These are phyloP conservation scores for Silene latifolia DNA, from an alignment of 148 eudicot genomes.

Conservation along the genomic window DNA sequence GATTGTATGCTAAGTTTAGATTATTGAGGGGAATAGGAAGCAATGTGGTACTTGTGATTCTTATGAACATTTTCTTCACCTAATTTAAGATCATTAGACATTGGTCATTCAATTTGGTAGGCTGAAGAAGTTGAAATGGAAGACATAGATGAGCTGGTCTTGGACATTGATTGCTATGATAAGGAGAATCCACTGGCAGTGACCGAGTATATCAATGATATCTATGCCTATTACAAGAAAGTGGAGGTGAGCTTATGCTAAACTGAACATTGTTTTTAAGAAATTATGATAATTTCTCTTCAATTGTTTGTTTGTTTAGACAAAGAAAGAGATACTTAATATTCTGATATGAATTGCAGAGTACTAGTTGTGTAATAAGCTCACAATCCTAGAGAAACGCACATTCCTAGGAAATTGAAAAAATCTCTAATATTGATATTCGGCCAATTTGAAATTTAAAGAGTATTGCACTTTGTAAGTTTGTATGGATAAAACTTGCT, in stretches of 20 bases:
- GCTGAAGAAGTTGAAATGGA: conserved; percentile 75
- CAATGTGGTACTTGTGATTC: not conserved
- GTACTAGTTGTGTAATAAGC: conserved; percentile 46
- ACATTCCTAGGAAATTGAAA: no score
- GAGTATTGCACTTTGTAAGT: no score
- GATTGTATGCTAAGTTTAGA: conserved; percentile 54
- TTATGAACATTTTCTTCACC: not conserved
- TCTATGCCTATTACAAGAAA: conserved; percentile 63
- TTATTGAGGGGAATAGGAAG: not conserved
- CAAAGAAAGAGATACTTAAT: not conserved
- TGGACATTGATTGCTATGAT: conserved; percentile 63
- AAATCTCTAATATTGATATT: no score
- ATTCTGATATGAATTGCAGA: conserved; percentile 30
- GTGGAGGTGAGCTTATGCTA: no score
- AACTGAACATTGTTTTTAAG: no score
- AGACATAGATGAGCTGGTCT: conserved; percentile 44
- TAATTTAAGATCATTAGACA: conserved; percentile 1
- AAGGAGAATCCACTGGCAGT: conserved; percentile 66
- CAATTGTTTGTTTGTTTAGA: no score
- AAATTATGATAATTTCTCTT: no score
- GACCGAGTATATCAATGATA: conserved; percentile 61
- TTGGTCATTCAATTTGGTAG: conserved; percentile 17
- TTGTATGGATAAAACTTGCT: no score
- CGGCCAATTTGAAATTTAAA: no score
- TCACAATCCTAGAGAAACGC: no score